These are phyloP conservation scores for Fusarium equiseti DNA, from an alignment of 2,329 filamentous ascomycete species.

Conservation along the genomic window DNA sequence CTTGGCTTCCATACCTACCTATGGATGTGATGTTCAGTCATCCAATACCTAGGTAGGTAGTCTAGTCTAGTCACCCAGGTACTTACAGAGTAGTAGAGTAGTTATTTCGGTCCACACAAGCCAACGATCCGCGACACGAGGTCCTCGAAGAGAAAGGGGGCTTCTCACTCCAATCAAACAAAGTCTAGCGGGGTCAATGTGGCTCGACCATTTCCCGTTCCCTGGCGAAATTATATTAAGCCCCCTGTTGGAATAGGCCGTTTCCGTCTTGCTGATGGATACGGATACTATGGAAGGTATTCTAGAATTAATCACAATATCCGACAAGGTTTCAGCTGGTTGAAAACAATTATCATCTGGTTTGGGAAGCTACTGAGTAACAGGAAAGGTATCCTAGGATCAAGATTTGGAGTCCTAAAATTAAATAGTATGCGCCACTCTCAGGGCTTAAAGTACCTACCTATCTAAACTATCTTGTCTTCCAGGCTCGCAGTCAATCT, in stretches of 20 bases:
- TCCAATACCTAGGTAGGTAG: background rate
- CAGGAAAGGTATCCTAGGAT: too few relatives aligned
- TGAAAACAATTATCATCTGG: background rate
- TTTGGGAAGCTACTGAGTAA: background rate
- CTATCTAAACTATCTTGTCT: background rate
- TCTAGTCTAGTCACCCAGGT: background rate
- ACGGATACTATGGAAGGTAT: background rate
- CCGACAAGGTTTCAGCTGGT: conserved; percentile 1
- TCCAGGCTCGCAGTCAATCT: background rate
- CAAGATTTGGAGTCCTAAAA: background rate
- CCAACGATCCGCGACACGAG: conserved; percentile 46
- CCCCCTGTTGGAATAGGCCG: conserved; percentile 18
- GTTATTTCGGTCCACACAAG: conserved; percentile 28
- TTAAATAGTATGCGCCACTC: background rate
- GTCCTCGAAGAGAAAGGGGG: conserved; percentile 42
- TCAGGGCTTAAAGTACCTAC: background rate
- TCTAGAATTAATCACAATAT: conserved; percentile 22
- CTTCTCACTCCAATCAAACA: conserved; percentile 35
- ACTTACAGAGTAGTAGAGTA: too few relatives aligned
- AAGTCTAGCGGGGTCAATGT: conserved; percentile 38
- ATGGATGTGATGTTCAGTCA: background rate
- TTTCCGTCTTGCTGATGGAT: background rate
- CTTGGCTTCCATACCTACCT: too few relatives aligned
- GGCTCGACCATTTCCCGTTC: conserved; percentile 45
- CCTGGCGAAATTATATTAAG: conserved; percentile 45